Percentiles rank a stretch among this genome's conserved stretches.
phyloP scores from a whole-genome alignment of 306 rosid genomes.

The Mimosa bimucronata region DNA sequence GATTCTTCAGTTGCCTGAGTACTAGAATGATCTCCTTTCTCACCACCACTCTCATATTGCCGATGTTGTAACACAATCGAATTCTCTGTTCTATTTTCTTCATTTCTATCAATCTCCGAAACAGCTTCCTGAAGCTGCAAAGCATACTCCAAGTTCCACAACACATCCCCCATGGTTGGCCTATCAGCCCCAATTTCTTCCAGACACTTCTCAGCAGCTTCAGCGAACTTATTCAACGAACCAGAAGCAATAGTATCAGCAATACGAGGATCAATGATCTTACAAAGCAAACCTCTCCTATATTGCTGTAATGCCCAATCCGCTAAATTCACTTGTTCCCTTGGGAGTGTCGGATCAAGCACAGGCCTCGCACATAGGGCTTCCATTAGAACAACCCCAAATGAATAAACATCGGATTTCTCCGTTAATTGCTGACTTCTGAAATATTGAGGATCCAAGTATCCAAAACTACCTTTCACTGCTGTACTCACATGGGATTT shows the following conservation, averaged over 20 bases:
- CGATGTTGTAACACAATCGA: conserved; percentile 22
- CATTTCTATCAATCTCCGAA: conserved; percentile 36
- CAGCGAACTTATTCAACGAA: conserved; percentile 55
- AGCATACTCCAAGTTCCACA: conserved; percentile 86
- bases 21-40: conserved; percentile 23
- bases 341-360: conserved; percentile 49
- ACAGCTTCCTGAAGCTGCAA: conserved; percentile 61
- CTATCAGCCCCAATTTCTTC: conserved; percentile 66
- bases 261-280: conserved; percentile 53
- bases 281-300: conserved; percentile 52
- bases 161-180: conserved; percentile 84
- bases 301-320: conserved; percentile 66
- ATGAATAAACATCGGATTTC: conserved; percentile 84
- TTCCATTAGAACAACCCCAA: conserved; percentile 82
- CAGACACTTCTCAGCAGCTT: conserved; percentile 72
- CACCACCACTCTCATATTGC: neutral
- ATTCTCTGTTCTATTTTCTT: conserved; percentile 39
- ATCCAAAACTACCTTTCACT: conserved; percentile 92
- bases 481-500: conserved; percentile 84
- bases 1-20: conserved; percentile 34
- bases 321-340: conserved; percentile 67
- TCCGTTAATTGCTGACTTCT: conserved; percentile 74
- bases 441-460: conserved; percentile 87
- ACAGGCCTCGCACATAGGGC: conserved; percentile 59
- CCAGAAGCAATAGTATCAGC: conserved; percentile 33